Evolutionary conservation across 108 stramenopile genomes (phyloP).

Genomic region (Fragilariopsis cylindrus): DNA sequence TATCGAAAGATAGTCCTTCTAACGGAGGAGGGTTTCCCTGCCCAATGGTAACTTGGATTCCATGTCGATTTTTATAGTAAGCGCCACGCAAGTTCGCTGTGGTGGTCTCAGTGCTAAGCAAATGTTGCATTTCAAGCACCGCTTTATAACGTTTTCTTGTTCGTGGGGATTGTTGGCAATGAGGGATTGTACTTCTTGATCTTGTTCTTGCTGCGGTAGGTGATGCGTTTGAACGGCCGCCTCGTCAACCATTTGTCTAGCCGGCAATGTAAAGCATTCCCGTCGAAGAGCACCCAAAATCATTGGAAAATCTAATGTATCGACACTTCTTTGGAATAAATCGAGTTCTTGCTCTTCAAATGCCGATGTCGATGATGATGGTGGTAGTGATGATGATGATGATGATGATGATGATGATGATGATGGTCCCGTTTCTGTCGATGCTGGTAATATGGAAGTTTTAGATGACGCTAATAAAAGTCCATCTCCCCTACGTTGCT

Average conservation of each 20-base stretch:
- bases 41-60: conserved; percentile 41
- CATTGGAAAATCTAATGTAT: conserved; percentile 72
- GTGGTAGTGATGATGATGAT: neutral
- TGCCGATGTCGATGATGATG: conserved; percentile 7
- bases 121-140: conserved; percentile 69
- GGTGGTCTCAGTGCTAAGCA: conserved; percentile 20
- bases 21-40: conserved; percentile 53
- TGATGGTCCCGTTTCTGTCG: neutral
- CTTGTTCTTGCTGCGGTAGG: conserved; percentile 18
- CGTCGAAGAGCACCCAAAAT: conserved; percentile 54
- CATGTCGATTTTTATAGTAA: conserved; percentile 41
- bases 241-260: conserved; percentile 43
- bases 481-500: conserved; percentile 18
- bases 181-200: conserved; percentile 25
- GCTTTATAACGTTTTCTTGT: conserved; percentile 63
- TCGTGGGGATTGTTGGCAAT: conserved; percentile 46
- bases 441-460: too few species aligned
- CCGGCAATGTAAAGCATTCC: conserved; percentile 59
- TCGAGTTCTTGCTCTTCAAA: conserved; percentile 44
- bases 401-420: neutral
- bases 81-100: conserved; percentile 13
- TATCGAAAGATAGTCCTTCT: conserved; percentile 46
- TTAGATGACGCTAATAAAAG: too few species aligned
- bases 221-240: conserved; percentile 9
- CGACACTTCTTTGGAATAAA: conserved; percentile 63